Conservation (phyloP, 2,329 filamentous ascomycete species). For the Myriosclerotinia duriaeana region DNA sequence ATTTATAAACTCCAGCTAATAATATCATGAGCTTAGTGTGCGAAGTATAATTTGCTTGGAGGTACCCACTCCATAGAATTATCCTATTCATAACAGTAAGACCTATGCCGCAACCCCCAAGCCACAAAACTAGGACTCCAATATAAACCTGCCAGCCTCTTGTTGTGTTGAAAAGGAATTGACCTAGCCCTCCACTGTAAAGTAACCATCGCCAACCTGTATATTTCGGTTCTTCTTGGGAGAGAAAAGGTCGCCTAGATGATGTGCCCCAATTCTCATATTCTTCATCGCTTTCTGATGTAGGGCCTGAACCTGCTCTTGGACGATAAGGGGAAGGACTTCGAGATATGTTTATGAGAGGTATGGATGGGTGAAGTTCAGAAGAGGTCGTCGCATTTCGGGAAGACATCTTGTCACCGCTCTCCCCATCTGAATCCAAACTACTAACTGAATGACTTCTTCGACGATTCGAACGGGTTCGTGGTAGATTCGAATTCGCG, state of each 20-base stretch:
- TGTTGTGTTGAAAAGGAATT: conserved; percentile 49
- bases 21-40: conserved; percentile 38
- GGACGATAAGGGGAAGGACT: conserved; percentile 48
- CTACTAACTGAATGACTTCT: conserved; percentile 35
- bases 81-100: conserved; percentile 52
- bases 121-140: conserved; percentile 49
- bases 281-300: conserved; percentile 48
- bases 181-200: conserved; percentile 47
- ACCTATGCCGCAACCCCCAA: conserved; percentile 49
- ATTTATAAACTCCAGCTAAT: conserved; percentile 50
- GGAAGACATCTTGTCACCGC: conserved; percentile 33
- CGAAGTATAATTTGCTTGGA: conserved; percentile 37
- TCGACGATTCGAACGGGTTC: conserved; percentile 28
- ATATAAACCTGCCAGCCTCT: conserved; percentile 51
- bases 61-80: conserved; percentile 47
- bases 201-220: conserved; percentile 41
- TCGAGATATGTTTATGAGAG: conserved; percentile 48
- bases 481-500: conserved; percentile 26
- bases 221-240: conserved; percentile 32
- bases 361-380: conserved; percentile 41
- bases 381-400: conserved; percentile 26
- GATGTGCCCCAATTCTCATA: conserved; percentile 42
- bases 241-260: conserved; percentile 40
- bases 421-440: conserved; percentile 34
- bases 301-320: conserved; percentile 43